These are phyloP conservation scores for Bruguiera hainesii DNA, from an alignment of 441 rosid species.

Conservation along the genomic window DNA sequence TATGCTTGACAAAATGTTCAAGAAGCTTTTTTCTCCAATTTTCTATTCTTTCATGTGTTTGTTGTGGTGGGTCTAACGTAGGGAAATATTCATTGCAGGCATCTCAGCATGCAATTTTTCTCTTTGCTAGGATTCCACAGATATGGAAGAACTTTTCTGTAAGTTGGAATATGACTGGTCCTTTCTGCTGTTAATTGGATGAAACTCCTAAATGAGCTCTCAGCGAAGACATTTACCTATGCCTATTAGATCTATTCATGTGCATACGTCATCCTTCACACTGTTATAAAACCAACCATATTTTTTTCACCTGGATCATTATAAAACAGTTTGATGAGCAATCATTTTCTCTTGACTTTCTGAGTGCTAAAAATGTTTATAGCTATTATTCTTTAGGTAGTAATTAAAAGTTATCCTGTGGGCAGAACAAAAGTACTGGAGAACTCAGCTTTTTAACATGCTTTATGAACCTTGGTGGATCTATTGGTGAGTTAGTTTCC, in stretches of 20 bases:
- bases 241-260: neutral
- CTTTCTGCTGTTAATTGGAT: conserved; percentile 5
- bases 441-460: conserved; percentile 92
- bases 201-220: neutral
- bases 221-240: neutral
- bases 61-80: conserved; percentile 10
- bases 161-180: conserved; percentile 30
- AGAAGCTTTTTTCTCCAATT: too few relatives aligned
- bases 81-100: conserved; percentile 49
- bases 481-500: conserved; percentile 52
- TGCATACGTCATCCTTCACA: neutral
- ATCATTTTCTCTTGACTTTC: neutral
- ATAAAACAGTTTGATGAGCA: neutral
- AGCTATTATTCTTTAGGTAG: neutral
- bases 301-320: too few relatives aligned
- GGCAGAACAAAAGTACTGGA: conserved; percentile 84
- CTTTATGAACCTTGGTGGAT: conserved; percentile 72
- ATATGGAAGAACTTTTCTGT: conserved; percentile 85
- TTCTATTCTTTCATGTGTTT: conserved; percentile 2
- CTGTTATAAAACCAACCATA: neutral
- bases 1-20: too few relatives aligned
- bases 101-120: conserved; percentile 89
- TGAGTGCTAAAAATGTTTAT: neutral
- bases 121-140: conserved; percentile 86
- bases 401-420: conserved; percentile 16